These are phyloP conservation scores for Vitis riparia DNA, from an alignment of 164 flowering plant genomes.

Conservation along the genomic window DNA sequence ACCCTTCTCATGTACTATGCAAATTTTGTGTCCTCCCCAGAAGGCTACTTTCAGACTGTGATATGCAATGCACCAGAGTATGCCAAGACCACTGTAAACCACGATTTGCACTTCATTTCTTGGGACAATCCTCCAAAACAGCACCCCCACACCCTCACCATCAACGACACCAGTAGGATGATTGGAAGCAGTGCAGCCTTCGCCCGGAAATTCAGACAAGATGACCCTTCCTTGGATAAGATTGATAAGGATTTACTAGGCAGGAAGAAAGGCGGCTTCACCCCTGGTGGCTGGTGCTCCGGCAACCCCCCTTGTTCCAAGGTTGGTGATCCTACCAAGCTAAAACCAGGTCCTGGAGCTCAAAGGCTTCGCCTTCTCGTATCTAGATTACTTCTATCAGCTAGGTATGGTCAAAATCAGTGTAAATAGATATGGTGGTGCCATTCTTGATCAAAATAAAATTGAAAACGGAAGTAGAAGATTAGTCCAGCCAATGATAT, in stretches of 20 bases:
- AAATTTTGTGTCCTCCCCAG: slow-evolving; percentile 84
- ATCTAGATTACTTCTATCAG: slow-evolving; percentile 25
- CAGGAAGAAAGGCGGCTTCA: slow-evolving; percentile 53
- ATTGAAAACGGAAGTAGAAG: no score
- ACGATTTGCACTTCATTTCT: slow-evolving; percentile 78
- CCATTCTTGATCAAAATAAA: neutral
- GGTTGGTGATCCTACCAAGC: slow-evolving; percentile 45
- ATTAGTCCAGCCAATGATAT: no score
- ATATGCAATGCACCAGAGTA: slow-evolving; percentile 75
- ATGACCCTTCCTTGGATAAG: slow-evolving; percentile 57
- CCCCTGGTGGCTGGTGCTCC: slow-evolving; percentile 89
- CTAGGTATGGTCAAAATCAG: slow-evolving; percentile 34
- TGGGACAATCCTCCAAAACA: slow-evolving; percentile 85
- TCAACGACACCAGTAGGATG: slow-evolving; percentile 58
- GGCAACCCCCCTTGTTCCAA: slow-evolving; percentile 56
- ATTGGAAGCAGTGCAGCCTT: slow-evolving; percentile 65
- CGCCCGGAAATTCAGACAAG: slow-evolving; percentile 66
- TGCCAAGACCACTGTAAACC: slow-evolving; percentile 55
- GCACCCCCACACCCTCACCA: slow-evolving; percentile 68
- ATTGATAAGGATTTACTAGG: slow-evolving; percentile 59
- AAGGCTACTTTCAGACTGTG: slow-evolving; percentile 86
- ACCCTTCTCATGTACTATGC: slow-evolving; percentile 84
- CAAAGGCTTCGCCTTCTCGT: slow-evolving; percentile 48
- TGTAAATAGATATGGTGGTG: slow-evolving; percentile 43
- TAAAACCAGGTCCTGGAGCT: slow-evolving; percentile 70